phyloP scores from a whole-genome alignment of 1,139 yeast species.

The Candida anutae region DNA sequence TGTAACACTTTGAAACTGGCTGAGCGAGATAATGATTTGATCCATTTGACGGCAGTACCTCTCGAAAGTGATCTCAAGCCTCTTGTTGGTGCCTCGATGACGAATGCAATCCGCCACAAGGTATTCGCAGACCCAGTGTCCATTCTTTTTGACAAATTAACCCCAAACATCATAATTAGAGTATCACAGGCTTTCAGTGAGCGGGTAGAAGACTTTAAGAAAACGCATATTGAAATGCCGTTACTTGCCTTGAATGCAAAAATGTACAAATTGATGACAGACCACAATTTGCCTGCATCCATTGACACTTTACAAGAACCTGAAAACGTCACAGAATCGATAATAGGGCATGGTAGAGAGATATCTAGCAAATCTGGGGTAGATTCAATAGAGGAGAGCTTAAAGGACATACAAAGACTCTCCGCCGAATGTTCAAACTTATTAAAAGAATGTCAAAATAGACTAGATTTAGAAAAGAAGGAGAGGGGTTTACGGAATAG shows the following conservation, averaged over 20 bases:
- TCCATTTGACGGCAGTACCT: conserved; percentile 66
- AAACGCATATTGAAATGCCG: conserved; percentile 44
- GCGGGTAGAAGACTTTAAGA: conserved; percentile 52
- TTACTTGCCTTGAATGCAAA: conserved; percentile 42
- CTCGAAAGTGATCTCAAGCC: conserved; percentile 29
- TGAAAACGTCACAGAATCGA: conserved; percentile 51
- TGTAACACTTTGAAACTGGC: conserved; percentile 43
- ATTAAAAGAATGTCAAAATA: conserved; percentile 35
- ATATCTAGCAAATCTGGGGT: conserved; percentile 52
- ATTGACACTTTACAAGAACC: conserved; percentile 61
- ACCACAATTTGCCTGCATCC: conserved; percentile 50
- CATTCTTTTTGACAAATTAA: conserved; percentile 44
- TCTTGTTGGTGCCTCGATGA: conserved; percentile 48
- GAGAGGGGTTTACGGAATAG: conserved; percentile 49
- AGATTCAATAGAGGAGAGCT: conserved; percentile 29
- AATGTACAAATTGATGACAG: conserved; percentile 36
- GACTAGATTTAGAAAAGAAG: conserved; percentile 42
- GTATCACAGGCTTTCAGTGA: conserved; percentile 63
- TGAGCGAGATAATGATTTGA: conserved; percentile 74
- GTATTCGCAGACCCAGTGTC: conserved; percentile 16
- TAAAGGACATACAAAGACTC: conserved; percentile 39
- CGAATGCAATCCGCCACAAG: conserved; percentile 38
- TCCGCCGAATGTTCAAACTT: conserved; percentile 33
- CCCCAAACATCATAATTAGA: conserved; percentile 64
- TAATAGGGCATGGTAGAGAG: conserved; percentile 48